Base-by-base conservation (phyloP, 176 grass and related monocot genomes). In the Eremochloa ophiuroides region DNA sequence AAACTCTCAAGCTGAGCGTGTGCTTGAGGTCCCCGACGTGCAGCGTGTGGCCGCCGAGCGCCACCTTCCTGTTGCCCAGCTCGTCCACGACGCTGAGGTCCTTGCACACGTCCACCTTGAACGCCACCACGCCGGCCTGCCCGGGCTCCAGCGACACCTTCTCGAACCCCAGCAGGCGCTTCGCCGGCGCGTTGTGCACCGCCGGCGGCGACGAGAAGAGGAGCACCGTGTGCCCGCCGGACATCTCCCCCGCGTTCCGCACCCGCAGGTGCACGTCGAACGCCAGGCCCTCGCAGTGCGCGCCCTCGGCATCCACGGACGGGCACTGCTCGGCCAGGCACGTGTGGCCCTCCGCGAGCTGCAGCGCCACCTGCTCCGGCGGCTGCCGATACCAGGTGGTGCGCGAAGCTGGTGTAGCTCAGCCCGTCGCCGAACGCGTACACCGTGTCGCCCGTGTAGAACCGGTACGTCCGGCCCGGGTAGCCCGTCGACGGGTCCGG, bases 21-120 rank as follows among this genome's bases (percentile, higher is more conserved):
- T 98, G 95, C 90, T 91, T 87, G 65, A 98, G 47, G 80, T 86
- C 89, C 26, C 95, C 95, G 58, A 98, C 78, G 71, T 92, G 90
- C 71, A 98, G 90, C 51, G 87, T 83, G 53, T 98, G 90, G 22
- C 83, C 78, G 38, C 95, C 95, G 15, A 98, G 82, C 10, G 90
- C 88, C 83, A 98, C 80, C 88, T 88, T 94, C 77, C 95, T 62
- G 37, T 50, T 91, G 44, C 95, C 95, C 8, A 82, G 42, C 83
- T 98, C 95, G 83, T 98, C 95, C 69, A 79, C 95, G 47, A 98
- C 86, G 73, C 90, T 93, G 70, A 98, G 83, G 69, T 98, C 95
- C 92, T 74, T 94, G 86, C 95, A 98, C 38, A 93, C 92, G 51
- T 98, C 90, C 74, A 98, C 85, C 28, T 85, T 75, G 90, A 98